Percentiles rank a stretch among this genome's conserved stretches.
phyloP scores from a whole-genome alignment of 2,329 filamentous ascomycete species.

The Polychaeton citri region DNA sequence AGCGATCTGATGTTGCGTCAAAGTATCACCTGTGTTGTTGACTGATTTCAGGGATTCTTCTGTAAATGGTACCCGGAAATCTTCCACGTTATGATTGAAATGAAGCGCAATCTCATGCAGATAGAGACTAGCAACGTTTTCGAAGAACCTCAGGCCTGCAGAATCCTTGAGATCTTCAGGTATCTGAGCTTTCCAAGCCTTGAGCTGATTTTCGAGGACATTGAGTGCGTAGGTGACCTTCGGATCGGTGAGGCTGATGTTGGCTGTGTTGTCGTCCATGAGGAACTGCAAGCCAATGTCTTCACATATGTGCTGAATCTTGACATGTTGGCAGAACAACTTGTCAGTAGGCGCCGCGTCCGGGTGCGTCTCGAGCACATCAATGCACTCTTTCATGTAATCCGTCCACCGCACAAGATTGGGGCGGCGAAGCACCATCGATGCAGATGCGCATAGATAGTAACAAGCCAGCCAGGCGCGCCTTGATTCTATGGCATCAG shows the following conservation, averaged over 20 bases:
- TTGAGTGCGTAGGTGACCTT: constrained; percentile 43
- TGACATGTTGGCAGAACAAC: constrained; percentile 43
- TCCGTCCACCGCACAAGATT: constrained; percentile 48
- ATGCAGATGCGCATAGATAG: constrained; percentile 44
- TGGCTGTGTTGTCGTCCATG: constrained; percentile 39
- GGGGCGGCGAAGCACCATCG: constrained; percentile 45
- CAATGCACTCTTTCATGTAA: constrained; percentile 50
- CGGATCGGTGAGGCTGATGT: constrained; percentile 40
- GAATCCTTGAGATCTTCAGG: constrained; percentile 22
- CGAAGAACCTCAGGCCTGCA: constrained; percentile 28
- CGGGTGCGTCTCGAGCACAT: constrained; percentile 41
- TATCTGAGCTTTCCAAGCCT: constrained; percentile 31
- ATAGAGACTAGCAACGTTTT: constrained; percentile 36
- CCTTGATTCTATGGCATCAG: constrained; percentile 43
- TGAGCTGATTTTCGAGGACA: constrained; percentile 41
- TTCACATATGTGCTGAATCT: constrained; percentile 44
- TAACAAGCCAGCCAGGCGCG: constrained; percentile 50
- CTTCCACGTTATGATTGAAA: constrained; percentile 30
- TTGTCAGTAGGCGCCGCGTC: constrained; percentile 45
- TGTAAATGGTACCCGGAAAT: constrained; percentile 32
- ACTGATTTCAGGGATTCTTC: constrained; percentile 28
- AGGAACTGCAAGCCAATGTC: constrained; percentile 43
- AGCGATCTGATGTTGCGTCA: constrained; percentile 33
- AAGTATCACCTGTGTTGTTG: constrained; percentile 25
- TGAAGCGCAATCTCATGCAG: constrained; percentile 39